Evolutionary conservation across 805 yeast genomes (phyloP).

Genomic region (Pichia californica): DNA sequence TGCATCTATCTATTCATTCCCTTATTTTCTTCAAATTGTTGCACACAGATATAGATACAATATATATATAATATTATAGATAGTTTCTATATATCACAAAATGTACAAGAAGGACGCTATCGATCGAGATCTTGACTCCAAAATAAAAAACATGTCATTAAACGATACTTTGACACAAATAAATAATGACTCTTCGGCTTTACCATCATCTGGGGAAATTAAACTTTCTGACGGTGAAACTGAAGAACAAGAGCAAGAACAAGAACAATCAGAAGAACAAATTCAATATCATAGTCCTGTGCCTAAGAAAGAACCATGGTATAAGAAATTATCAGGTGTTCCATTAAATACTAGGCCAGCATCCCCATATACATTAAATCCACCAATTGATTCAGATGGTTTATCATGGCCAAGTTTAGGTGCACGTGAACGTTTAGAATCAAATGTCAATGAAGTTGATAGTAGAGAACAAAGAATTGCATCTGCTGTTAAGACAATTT

Average conservation of each 20-base stretch:
- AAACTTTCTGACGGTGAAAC: slow-evolving; percentile 2
- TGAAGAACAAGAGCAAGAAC: slow-evolving; percentile 4
- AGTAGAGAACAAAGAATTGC: slow-evolving; percentile 75
- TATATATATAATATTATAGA: too few species aligned
- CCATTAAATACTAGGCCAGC: slow-evolving; percentile 74
- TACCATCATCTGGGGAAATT: slow-evolving; percentile 14
- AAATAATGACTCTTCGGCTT: neutral
- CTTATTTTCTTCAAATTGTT: too few species aligned
- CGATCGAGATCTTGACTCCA: slow-evolving; percentile 19
- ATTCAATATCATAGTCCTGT: slow-evolving; percentile 21
- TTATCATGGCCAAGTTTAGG: slow-evolving; percentile 92
- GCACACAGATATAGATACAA: too few species aligned
- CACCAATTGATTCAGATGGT: slow-evolving; percentile 87
- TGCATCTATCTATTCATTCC: too few species aligned
- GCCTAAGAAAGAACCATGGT: slow-evolving; percentile 31
- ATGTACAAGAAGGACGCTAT: slow-evolving; percentile 21
- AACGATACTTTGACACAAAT: slow-evolving; percentile 7
- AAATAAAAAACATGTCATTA: slow-evolving; percentile 9
- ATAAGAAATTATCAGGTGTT: slow-evolving; percentile 34
- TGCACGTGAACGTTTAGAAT: slow-evolving; percentile 69
- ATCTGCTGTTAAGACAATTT: slow-evolving; percentile 69
- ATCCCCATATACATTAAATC: slow-evolving; percentile 73
- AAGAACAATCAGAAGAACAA: neutral
- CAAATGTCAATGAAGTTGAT: slow-evolving; percentile 54
- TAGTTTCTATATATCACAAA: too few species aligned